Evolutionary conservation across 2,329 filamentous ascomycete species (phyloP), one percentile per base, ranked within the genome.

Genomic region (Cordyceps sp.): DNA sequence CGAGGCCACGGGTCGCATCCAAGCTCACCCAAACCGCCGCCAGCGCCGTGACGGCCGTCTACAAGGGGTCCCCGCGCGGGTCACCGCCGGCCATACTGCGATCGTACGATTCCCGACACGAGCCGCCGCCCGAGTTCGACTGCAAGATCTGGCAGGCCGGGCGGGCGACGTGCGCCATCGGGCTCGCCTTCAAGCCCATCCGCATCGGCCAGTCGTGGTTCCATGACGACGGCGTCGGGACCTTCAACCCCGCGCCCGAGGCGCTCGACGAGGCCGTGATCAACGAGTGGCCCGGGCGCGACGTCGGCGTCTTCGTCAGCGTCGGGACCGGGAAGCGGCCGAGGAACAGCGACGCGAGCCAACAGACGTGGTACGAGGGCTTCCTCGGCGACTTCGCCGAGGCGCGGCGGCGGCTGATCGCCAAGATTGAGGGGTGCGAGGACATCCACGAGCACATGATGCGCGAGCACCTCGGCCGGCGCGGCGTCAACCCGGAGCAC

Each of bases 141-240:
- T 93, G 86, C 55, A 93, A 78, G 29, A 90, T 98, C 35, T 98
- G 90, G 90, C 78, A 98, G 57, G 90, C 90, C 5, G 90, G 90
- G 10, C 74, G 90, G 37, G 90, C 90, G n/a, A 98, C 90, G 1
- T 83, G 72, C 33, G 83, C 90, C 1, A 90, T 88, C 1, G 84
- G 82, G 1, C 64, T 94, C 27, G 90, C 90, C 1, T 98, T 98
- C 59, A 98, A 98, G 52, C 85, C 88, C 0, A 85, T 98, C 31
- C 78, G 81, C 41, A 82, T 98, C 25, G 90, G 90, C 4, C 88
- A 96, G 52, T 88, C 85, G 1, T 66, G 85, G 9, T 98, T 98
- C 48, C 78, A 93, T 37, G 90, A 98, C 43, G 88, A 96, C 50
- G 90, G 90, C 1, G 67, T 71, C 2, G 90, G 90, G 5, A 85